These are phyloP conservation scores for Boechera retrofracta DNA, from an alignment of 345 rosid genomes.

Conservation along the genomic window DNA sequence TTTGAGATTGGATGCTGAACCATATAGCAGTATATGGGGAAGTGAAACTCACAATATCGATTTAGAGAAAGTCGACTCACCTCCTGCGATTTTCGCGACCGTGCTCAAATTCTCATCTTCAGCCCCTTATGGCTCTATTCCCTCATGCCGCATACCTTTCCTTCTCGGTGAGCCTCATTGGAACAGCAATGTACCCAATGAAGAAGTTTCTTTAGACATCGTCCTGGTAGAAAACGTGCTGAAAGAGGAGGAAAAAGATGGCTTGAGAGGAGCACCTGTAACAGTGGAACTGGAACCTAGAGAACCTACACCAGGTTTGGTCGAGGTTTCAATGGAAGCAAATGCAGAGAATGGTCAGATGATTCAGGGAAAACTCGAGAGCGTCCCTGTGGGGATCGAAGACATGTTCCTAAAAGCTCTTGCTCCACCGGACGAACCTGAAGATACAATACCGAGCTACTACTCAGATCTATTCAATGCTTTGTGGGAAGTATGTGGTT, in stretches of 20 bases:
- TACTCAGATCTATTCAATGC: slow-evolving; percentile 69
- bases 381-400: slow-evolving; percentile 80
- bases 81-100: slow-evolving; percentile 86
- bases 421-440: slow-evolving; percentile 60
- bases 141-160: slow-evolving; percentile 77
- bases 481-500: slow-evolving; percentile 88
- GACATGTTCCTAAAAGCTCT: slow-evolving; percentile 93
- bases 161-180: slow-evolving; percentile 75
- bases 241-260: slow-evolving; percentile 50
- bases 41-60: slow-evolving; percentile 51
- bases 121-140: slow-evolving; percentile 86
- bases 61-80: slow-evolving; percentile 55
- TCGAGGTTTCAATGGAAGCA: slow-evolving; percentile 86
- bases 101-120: slow-evolving; percentile 87
- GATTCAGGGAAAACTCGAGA: slow-evolving; percentile 73
- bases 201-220: slow-evolving; percentile 53
- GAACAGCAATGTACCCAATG: slow-evolving; percentile 39
- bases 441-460: slow-evolving; percentile 59
- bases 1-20: slow-evolving; percentile 82
- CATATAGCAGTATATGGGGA: slow-evolving; percentile 62
- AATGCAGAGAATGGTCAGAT: slow-evolving; percentile 83
- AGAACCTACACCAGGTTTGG: slow-evolving; percentile 93
- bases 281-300: slow-evolving; percentile 74
- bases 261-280: slow-evolving; percentile 63
- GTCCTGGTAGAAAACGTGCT: slow-evolving; percentile 53